A percentile compares a stretch with the other conserved stretches of the same genome.
Conservation (phyloP, 2,329 filamentous ascomycete species). For the Microcyclospora tardicrescens region DNA sequence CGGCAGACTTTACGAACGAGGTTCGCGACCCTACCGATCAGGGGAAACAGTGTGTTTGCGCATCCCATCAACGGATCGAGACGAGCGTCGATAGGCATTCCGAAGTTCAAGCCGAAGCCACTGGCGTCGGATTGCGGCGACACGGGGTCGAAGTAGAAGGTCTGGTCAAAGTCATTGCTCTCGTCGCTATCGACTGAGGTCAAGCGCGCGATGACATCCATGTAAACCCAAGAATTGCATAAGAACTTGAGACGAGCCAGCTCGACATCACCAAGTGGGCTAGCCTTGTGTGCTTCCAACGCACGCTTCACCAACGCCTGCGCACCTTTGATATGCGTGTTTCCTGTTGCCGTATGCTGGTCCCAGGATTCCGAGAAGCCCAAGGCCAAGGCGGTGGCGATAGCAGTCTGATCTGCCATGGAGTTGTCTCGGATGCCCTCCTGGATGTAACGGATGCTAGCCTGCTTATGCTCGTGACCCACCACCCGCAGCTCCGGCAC, state of each 20-base stretch:
- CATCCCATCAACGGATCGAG: slow-evolving; percentile 63
- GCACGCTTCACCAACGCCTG: slow-evolving; percentile 50
- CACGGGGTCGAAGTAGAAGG: slow-evolving; percentile 17
- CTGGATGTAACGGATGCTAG: slow-evolving; percentile 46
- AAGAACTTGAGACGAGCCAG: slow-evolving; percentile 49
- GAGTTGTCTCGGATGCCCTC: slow-evolving; percentile 42
- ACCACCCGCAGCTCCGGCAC: slow-evolving; percentile 44
- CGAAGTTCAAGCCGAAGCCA: slow-evolving; percentile 26
- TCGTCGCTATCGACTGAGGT: slow-evolving; percentile 50
- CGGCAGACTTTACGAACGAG: slow-evolving; percentile 50
- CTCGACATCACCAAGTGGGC: slow-evolving; percentile 32
- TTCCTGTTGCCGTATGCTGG: slow-evolving; percentile 53
- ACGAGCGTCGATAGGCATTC: slow-evolving; percentile 33
- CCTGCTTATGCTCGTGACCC: slow-evolving; percentile 57
- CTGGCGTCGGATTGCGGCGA: slow-evolving; percentile 14
- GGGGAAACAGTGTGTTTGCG: slow-evolving; percentile 52
- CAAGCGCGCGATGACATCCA: slow-evolving; percentile 58
- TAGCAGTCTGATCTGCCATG: slow-evolving; percentile 51
- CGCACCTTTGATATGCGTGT: slow-evolving; percentile 56
- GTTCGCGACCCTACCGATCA: slow-evolving; percentile 53
- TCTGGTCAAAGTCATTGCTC: slow-evolving; percentile 40
- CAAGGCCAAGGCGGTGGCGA: slow-evolving; percentile 57
- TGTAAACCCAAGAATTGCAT: slow-evolving; percentile 60
- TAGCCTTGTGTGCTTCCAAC: slow-evolving; percentile 34
- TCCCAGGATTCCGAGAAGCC: slow-evolving; percentile 63